Evolutionary conservation across 2,329 filamentous ascomycete genomes (phyloP).

Genomic region (Neobulgaria alba): DNA sequence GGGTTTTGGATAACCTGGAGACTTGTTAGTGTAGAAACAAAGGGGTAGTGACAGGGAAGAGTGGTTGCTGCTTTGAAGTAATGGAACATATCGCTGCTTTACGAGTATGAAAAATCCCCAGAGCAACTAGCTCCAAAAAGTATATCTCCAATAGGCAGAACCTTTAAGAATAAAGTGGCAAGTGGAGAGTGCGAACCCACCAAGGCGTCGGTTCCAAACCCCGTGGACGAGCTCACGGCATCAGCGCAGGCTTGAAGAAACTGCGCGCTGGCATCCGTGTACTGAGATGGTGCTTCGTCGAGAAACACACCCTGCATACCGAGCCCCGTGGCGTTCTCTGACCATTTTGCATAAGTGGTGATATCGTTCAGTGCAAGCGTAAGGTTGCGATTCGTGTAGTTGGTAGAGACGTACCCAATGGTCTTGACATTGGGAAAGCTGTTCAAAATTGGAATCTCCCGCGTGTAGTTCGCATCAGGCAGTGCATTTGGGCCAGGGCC

Average conservation of each 20-base stretch:
- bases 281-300: conserved; percentile 36
- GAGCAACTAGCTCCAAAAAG: too few relatives aligned
- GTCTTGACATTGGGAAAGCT: conserved; percentile 31
- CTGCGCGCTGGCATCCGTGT: conserved; percentile 24
- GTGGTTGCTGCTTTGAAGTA: not conserved
- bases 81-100: not conserved
- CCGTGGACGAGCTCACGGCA: conserved; percentile 26
- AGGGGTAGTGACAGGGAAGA: not conserved
- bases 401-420: conserved; percentile 35
- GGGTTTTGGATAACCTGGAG: conserved; percentile 36
- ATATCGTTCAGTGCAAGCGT: conserved; percentile 31
- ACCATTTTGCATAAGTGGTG: conserved; percentile 36
- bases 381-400: conserved; percentile 26
- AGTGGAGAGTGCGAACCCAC: conserved; percentile 25
- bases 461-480: conserved; percentile 30
- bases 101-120: too few relatives aligned
- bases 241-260: conserved; percentile 30
- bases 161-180: too few relatives aligned
- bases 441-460: conserved; percentile 31
- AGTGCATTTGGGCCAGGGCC: conserved; percentile 27
- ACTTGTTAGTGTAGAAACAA: conserved; percentile 1
- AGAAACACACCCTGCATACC: conserved; percentile 39
- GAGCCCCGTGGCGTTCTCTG: conserved; percentile 30
- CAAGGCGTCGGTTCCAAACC: conserved; percentile 31
- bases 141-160: too few relatives aligned